Percentiles rank a stretch among this genome's conserved stretches.
Conservation (phyloP, 257 asterid genomes). For the Mentha longifolia region DNA sequence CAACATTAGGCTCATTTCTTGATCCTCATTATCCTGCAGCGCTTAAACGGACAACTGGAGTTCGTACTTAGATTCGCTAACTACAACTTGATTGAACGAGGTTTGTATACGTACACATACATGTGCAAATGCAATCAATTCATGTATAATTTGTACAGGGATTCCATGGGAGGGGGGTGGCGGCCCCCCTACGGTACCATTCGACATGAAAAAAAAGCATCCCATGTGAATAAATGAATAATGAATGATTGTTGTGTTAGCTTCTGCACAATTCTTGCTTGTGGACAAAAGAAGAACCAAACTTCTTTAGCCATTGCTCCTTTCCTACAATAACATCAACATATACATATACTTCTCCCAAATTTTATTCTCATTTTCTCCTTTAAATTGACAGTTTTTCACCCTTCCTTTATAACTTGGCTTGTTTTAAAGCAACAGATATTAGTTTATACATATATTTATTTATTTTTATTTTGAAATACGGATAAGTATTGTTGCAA, state of each 20-base stretch:
- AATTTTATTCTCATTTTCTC: neutral
- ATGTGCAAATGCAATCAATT: too few species aligned
- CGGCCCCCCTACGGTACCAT: too few species aligned
- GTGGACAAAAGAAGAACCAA: conserved; percentile 16
- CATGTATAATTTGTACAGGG: conserved; percentile 14
- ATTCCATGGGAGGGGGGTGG: conserved; percentile 11
- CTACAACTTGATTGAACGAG: neutral
- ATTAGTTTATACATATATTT: neutral
- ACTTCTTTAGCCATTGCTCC: neutral
- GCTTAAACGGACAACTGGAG: neutral
- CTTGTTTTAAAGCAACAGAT: conserved; percentile 19
- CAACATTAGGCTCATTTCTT: neutral
- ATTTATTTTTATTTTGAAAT: neutral
- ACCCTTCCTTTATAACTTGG: neutral
- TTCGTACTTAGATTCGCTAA: neutral
- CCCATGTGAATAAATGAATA: too few species aligned
- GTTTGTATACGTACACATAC: too few species aligned
- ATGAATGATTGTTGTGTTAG: conserved; percentile 18
- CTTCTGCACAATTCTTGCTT: too few species aligned
- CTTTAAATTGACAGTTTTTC: neutral
- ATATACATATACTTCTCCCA: too few species aligned
- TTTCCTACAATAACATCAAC: neutral
- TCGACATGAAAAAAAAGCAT: too few species aligned
- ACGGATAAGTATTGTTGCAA: conserved; percentile 1
- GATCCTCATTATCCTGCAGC: neutral